Evolutionary conservation across 345 rosid genomes (phyloP).

Genomic region (Acer saccharum): DNA sequence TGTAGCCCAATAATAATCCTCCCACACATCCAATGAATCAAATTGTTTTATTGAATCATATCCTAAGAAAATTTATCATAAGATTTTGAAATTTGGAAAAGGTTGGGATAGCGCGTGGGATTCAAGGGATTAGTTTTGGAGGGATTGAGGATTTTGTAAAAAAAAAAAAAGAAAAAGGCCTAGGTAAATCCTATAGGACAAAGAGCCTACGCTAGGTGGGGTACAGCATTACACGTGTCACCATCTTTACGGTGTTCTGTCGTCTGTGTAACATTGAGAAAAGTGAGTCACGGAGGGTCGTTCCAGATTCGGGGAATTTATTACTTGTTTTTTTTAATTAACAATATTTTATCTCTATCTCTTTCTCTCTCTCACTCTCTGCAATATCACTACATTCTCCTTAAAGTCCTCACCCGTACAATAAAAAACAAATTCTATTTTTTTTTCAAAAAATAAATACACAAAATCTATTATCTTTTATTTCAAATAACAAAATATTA

Average conservation of each 20-base stretch:
- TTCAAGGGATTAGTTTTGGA: background rate
- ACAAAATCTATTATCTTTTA: no score
- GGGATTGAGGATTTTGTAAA: background rate
- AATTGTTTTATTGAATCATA: no score
- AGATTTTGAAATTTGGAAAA: no score
- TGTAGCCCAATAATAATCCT: no score
- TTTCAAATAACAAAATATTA: no score
- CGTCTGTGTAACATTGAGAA: background rate
- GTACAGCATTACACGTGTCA: slow-evolving; percentile 15
- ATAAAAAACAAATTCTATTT: background rate
- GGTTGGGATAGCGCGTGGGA: slow-evolving; percentile 1
- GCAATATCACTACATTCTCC: background rate
- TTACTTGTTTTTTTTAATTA: background rate
- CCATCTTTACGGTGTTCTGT: background rate
- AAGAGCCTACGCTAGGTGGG: background rate
- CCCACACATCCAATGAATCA: no score
- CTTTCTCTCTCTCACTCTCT: background rate
- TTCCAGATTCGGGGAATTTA: slow-evolving; percentile 12
- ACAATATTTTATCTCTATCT: background rate
- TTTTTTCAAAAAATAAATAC: no score
- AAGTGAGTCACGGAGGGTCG: background rate
- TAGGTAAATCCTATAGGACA: background rate
- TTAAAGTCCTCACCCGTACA: slow-evolving; percentile 1
- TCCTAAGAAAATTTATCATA: no score
- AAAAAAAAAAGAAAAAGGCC: background rate